phyloP scores from a whole-genome alignment of 257 asterid genomes.

The Leonotis leonurus region DNA sequence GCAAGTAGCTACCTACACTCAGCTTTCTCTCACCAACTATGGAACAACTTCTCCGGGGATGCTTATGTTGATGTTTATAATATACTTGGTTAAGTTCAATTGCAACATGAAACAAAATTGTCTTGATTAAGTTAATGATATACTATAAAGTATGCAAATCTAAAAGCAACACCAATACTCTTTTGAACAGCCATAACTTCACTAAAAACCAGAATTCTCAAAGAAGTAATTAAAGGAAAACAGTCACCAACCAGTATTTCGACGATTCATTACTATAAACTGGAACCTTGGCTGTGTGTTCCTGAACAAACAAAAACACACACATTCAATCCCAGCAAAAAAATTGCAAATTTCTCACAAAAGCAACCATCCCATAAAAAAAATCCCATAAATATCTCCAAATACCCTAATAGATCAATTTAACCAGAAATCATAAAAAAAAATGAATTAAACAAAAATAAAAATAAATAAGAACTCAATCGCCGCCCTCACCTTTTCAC shows the following conservation, averaged over 20 bases:
- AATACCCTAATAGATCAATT: constrained; percentile 17
- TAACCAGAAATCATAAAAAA: neutral
- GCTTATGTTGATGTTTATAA: neutral
- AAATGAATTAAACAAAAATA: neutral
- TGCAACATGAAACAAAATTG: neutral
- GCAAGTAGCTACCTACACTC: neutral
- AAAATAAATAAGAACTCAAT: neutral
- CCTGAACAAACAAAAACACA: constrained; percentile 33
- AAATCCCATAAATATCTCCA: neutral
- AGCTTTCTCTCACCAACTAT: neutral
- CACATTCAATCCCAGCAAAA: neutral
- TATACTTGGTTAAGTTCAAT: neutral
- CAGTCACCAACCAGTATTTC: constrained; percentile 53
- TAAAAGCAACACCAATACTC: neutral
- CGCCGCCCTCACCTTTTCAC: constrained; percentile 59
- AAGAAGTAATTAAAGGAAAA: constrained; percentile 4
- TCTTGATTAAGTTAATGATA: neutral
- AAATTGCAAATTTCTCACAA: neutral
- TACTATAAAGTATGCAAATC: neutral
- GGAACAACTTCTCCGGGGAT: neutral
- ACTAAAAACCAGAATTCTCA: neutral
- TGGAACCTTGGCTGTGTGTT: constrained; percentile 68
- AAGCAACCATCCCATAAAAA: neutral
- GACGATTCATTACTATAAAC: constrained; percentile 84
- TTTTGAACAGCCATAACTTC: neutral